These are phyloP conservation scores for Cladophialophora yegresii DNA, from an alignment of 2,329 filamentous ascomycete species.

Conservation along the genomic window DNA sequence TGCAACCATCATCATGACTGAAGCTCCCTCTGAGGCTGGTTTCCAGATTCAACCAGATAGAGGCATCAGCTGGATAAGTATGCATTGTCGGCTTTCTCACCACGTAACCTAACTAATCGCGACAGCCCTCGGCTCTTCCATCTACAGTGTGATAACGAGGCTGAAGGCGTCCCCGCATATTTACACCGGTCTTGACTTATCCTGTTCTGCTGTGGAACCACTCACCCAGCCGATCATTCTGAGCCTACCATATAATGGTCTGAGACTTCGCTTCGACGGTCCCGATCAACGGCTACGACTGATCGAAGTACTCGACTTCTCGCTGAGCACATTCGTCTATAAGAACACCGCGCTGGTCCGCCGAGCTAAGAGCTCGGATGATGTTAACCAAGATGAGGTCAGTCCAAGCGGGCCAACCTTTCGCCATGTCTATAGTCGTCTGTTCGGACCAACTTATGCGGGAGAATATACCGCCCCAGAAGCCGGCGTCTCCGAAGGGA, in stretches of 20 bases:
- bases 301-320: slow-evolving; percentile 89
- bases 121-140: slow-evolving; percentile 80
- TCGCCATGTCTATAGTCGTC: slow-evolving; percentile 83
- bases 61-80: slow-evolving; percentile 64
- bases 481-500: slow-evolving; percentile 61
- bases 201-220: slow-evolving; percentile 74
- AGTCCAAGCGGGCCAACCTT: slow-evolving; percentile 69
- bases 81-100: slow-evolving; percentile 32
- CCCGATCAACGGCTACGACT: slow-evolving; percentile 87
- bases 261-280: slow-evolving; percentile 90
- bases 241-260: slow-evolving; percentile 76
- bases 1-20: slow-evolving; percentile 27
- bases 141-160: slow-evolving; percentile 84
- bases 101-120: not conserved
- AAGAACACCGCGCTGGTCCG: slow-evolving; percentile 79
- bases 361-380: slow-evolving; percentile 47
- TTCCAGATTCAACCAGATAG: slow-evolving; percentile 68
- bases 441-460: slow-evolving; percentile 91
- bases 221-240: slow-evolving; percentile 74
- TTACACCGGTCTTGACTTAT: slow-evolving; percentile 80
- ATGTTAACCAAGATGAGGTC: slow-evolving; percentile 39
- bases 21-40: slow-evolving; percentile 17
- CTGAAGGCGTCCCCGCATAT: slow-evolving; percentile 82
- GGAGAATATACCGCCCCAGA: slow-evolving; percentile 81
- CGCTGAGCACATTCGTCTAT: slow-evolving; percentile 79